A percentile compares a stretch with the other conserved stretches of the same genome.
Conservation (phyloP, 768 basidiomycete genomes). For the Chiua virens region DNA sequence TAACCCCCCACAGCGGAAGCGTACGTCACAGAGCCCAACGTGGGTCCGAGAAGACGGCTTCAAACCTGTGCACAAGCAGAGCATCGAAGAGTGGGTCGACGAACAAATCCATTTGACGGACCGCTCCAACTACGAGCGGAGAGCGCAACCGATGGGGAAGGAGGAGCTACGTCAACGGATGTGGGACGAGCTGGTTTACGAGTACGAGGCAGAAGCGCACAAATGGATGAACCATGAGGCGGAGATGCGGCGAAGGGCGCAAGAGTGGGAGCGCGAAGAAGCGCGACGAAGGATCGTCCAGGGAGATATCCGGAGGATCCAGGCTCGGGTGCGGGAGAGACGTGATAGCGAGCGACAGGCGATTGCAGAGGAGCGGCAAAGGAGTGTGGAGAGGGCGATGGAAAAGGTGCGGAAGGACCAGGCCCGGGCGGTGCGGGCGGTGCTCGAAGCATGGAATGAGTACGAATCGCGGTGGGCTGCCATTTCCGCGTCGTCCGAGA, state of each 20-base stretch:
- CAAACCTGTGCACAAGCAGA: slow-evolving; percentile 44
- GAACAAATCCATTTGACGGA: slow-evolving; percentile 46
- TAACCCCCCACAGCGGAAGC: slow-evolving; percentile 26
- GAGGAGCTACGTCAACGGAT: slow-evolving; percentile 38
- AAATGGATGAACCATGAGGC: slow-evolving; percentile 54
- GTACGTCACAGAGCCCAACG: slow-evolving; percentile 30
- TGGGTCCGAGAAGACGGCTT: slow-evolving; percentile 51
- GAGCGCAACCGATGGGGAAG: slow-evolving; percentile 25
- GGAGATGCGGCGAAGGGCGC: slow-evolving; percentile 42
- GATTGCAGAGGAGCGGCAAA: slow-evolving; percentile 48
- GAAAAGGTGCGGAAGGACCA: slow-evolving; percentile 48
- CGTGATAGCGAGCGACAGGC: slow-evolving; percentile 49
- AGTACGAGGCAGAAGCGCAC: slow-evolving; percentile 50
- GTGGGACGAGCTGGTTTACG: slow-evolving; percentile 55
- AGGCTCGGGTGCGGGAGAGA: slow-evolving; percentile 50
- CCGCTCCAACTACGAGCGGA: slow-evolving; percentile 27
- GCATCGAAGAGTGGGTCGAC: slow-evolving; percentile 65
- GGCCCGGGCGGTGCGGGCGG: slow-evolving; percentile 42
- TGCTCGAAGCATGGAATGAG: slow-evolving; percentile 55
- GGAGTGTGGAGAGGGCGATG: slow-evolving; percentile 31
- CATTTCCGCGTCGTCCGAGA: slow-evolving; percentile 44
- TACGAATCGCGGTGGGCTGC: slow-evolving; percentile 70
- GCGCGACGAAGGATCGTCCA: slow-evolving; percentile 47
- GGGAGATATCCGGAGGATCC: slow-evolving; percentile 56
- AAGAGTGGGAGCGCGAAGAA: slow-evolving; percentile 44